Evolutionary conservation across 2,329 filamentous ascomycete genomes (phyloP).

Genomic region (Ceratocystis cubensis): DNA sequence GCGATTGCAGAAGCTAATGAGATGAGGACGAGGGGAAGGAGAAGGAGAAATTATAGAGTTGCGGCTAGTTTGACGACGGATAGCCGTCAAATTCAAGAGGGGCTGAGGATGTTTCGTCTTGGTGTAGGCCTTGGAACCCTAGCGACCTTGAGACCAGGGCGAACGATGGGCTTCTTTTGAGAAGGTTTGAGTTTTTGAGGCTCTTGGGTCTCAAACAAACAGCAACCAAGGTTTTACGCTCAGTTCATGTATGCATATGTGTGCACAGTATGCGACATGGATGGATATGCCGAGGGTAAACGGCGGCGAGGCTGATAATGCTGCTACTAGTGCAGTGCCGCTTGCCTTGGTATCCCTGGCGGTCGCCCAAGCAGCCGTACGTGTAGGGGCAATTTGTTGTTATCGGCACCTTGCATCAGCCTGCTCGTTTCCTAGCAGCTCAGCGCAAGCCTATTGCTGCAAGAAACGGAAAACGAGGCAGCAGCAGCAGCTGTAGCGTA

Average conservation of each 20-base stretch:
- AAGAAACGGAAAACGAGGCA: background rate
- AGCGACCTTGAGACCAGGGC: background rate
- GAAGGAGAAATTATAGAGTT: background rate
- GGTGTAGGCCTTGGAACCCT: background rate
- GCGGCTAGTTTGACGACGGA: background rate
- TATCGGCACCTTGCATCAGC: slow-evolving; percentile 4
- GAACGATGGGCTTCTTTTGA: background rate
- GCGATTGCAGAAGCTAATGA: background rate
- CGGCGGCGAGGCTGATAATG: too few relatives aligned
- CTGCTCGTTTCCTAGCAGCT: background rate
- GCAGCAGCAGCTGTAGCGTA: background rate
- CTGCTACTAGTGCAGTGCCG: too few relatives aligned
- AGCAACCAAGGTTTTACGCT: background rate
- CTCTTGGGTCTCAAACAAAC: background rate
- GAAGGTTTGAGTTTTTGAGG: background rate
- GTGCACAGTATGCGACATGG: background rate
- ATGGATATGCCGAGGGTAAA: too few relatives aligned
- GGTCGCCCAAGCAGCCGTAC: background rate
- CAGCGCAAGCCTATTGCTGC: background rate
- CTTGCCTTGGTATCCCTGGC: too few relatives aligned
- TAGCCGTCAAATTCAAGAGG: background rate
- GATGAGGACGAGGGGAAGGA: background rate
- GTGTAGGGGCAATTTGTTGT: background rate
- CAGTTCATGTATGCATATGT: background rate
- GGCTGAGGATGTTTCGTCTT: background rate